Percentiles rank a stretch among this genome's conserved stretches.
These are phyloP conservation scores for Ephemerocybe angulata DNA, from an alignment of 768 basidiomycete genomes.

Conservation along the genomic window DNA sequence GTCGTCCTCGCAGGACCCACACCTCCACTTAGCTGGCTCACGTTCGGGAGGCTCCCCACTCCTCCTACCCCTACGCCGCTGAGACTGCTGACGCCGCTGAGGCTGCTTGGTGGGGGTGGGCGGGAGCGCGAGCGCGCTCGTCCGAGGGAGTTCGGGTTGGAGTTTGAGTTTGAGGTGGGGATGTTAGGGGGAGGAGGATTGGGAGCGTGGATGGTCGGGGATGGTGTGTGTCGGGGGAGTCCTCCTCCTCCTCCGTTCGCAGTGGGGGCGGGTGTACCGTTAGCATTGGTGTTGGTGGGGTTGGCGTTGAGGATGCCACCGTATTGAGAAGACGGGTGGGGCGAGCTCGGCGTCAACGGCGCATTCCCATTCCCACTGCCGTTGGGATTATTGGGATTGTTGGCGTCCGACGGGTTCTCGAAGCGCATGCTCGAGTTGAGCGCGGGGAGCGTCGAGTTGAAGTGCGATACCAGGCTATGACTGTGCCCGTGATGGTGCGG, in stretches of 20 bases:
- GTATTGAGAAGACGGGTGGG: too few species aligned
- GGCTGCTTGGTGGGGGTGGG: slow-evolving; percentile 12
- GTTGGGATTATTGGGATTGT: neutral
- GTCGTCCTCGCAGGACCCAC: slow-evolving; percentile 55
- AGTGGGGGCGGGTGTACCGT: too few species aligned
- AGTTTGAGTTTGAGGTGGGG: slow-evolving; percentile 12
- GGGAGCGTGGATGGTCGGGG: slow-evolving; percentile 19
- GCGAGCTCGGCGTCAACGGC: neutral
- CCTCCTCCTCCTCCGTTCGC: neutral
- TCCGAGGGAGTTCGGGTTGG: slow-evolving; percentile 8
- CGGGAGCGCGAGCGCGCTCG: slow-evolving; percentile 15
- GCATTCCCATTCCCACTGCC: too few species aligned
- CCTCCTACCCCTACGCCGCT: slow-evolving; percentile 10
- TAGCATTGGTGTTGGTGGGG: too few species aligned
- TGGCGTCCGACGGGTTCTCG: slow-evolving; percentile 38
- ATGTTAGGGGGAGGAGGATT: slow-evolving; percentile 1
- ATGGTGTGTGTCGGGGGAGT: slow-evolving; percentile 31
- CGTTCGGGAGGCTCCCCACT: slow-evolving; percentile 7
- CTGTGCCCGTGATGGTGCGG: too few species aligned
- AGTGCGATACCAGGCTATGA: too few species aligned
- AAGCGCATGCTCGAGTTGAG: slow-evolving; percentile 51
- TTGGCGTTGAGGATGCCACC: too few species aligned
- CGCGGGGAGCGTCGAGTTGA: slow-evolving; percentile 49
- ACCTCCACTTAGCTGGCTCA: slow-evolving; percentile 17
- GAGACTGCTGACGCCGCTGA: too few species aligned